Evolutionary conservation across 2,329 filamentous ascomycete genomes (phyloP).

Genomic region (Blastomyces silverae): DNA sequence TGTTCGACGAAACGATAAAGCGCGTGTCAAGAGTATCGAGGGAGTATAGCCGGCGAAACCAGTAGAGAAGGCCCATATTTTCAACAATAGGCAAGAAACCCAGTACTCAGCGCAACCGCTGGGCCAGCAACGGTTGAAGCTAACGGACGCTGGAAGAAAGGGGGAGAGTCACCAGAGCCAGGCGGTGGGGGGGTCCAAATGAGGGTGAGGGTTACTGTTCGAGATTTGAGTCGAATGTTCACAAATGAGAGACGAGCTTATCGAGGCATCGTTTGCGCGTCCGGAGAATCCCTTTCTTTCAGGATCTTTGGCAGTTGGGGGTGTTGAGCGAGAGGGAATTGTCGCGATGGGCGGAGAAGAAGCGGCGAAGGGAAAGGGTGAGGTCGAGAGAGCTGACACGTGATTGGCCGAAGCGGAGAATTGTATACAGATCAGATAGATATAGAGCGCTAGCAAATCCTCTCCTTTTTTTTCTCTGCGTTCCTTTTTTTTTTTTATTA

Average conservation of each 20-base stretch:
- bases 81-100: background rate
- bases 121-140: background rate
- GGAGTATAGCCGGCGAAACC: conserved; percentile 52
- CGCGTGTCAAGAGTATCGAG: conserved; percentile 64
- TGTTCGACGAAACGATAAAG: conserved; percentile 63
- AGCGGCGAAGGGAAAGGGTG: background rate
- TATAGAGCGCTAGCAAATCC: too few relatives aligned
- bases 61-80: conserved; percentile 44
- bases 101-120: background rate
- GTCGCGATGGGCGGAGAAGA: too few relatives aligned
- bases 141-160: background rate
- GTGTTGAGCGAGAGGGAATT: too few relatives aligned
- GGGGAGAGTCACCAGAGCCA: background rate
- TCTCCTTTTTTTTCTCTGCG: too few relatives aligned
- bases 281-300: background rate
- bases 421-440: too few relatives aligned
- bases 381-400: background rate
- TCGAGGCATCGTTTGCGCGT: background rate
- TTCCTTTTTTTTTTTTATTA: too few relatives aligned
- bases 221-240: background rate
- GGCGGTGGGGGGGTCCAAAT: background rate
- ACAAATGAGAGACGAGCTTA: conserved; percentile 1
- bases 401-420: conserved; percentile 1
- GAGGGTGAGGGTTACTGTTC: background rate
- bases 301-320: too few relatives aligned